Percentiles rank a stretch among this genome's conserved stretches.
Evolutionary conservation across 805 yeast species (phyloP).

Genomic region (Metschnikowia sp.): DNA sequence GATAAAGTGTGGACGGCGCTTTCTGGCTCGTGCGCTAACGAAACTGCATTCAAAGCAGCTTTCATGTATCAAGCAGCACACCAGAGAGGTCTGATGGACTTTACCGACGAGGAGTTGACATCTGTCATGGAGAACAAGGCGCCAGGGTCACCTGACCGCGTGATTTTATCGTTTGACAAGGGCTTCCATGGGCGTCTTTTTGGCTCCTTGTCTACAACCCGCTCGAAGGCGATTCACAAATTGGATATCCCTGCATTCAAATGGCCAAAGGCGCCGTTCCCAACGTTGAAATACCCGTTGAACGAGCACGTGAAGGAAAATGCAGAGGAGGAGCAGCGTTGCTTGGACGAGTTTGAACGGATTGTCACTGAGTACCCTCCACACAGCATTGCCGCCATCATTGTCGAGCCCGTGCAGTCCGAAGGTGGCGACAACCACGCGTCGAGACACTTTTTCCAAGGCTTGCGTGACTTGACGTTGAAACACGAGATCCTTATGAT

Average conservation of each 20-base stretch:
- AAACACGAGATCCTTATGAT: conserved; percentile 58
- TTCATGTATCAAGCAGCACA: conserved; percentile 60
- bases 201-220: conserved; percentile 53
- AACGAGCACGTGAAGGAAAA: conserved; percentile 37
- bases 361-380: conserved; percentile 33
- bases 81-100: conserved; percentile 46
- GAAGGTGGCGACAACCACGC: conserved; percentile 81
- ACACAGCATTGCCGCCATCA: conserved; percentile 48
- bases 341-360: conserved; percentile 43
- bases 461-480: conserved; percentile 55
- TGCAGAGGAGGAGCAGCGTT: conserved; percentile 44
- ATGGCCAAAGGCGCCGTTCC: conserved; percentile 55
- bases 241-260: conserved; percentile 57
- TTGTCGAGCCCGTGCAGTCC: conserved; percentile 63
- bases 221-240: conserved; percentile 57
- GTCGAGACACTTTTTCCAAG: conserved; percentile 57
- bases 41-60: conserved; percentile 68
- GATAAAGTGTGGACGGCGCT: conserved; percentile 61
- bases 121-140: conserved; percentile 49
- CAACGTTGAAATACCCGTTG: conserved; percentile 40
- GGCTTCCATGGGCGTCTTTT: conserved; percentile 58
- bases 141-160: conserved; percentile 54
- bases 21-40: conserved; percentile 69
- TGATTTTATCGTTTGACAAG: conserved; percentile 49
- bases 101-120: conserved; percentile 43